Evolutionary conservation across 352 stramenopile species (phyloP).

Genomic region (Phytopythium ostracodes): DNA sequence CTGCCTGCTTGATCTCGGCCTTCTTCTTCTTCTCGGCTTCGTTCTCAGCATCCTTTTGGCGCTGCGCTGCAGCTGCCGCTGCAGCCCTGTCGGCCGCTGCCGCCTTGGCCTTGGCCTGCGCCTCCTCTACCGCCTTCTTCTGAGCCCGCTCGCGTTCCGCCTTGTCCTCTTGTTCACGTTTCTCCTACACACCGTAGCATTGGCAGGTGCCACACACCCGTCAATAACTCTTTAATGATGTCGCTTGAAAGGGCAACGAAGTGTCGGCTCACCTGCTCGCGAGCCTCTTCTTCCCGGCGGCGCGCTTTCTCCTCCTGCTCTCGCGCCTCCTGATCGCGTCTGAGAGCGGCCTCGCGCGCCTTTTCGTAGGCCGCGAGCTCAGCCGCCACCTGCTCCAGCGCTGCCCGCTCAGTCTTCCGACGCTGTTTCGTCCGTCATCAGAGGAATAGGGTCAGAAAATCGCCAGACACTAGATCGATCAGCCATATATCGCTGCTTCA

Average conservation of each 20-base stretch:
- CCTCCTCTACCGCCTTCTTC: conserved; percentile 24
- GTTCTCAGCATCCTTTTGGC: conserved; percentile 29
- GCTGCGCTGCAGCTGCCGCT: conserved; percentile 8
- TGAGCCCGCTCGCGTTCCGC: conserved; percentile 22
- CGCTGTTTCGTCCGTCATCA: conserved; percentile 18
- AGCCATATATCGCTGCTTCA: neutral
- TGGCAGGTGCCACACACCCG: neutral
- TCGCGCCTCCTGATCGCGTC: conserved; percentile 25
- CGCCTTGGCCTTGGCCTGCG: conserved; percentile 26
- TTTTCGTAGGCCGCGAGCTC: conserved; percentile 45
- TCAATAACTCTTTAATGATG: neutral
- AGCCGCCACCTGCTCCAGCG: conserved; percentile 41
- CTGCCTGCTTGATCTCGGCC: conserved; percentile 27
- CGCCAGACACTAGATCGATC: too few species aligned
- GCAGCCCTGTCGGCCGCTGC: conserved; percentile 21
- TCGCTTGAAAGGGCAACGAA: neutral
- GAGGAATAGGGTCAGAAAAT: neutral
- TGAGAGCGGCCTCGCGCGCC: conserved; percentile 21
- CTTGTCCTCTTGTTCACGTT: conserved; percentile 21
- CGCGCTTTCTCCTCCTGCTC: conserved; percentile 30
- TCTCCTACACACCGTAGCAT: conserved; percentile 7
- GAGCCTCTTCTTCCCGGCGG: conserved; percentile 28
- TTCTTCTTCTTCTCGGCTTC: conserved; percentile 32
- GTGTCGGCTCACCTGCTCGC: conserved; percentile 24
- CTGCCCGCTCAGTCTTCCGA: conserved; percentile 28